Percentiles rank a stretch among this genome's conserved stretches.
These are phyloP conservation scores for Penicillium sp. DNA, from an alignment of 2,329 filamentous ascomycete genomes.

Conservation along the genomic window DNA sequence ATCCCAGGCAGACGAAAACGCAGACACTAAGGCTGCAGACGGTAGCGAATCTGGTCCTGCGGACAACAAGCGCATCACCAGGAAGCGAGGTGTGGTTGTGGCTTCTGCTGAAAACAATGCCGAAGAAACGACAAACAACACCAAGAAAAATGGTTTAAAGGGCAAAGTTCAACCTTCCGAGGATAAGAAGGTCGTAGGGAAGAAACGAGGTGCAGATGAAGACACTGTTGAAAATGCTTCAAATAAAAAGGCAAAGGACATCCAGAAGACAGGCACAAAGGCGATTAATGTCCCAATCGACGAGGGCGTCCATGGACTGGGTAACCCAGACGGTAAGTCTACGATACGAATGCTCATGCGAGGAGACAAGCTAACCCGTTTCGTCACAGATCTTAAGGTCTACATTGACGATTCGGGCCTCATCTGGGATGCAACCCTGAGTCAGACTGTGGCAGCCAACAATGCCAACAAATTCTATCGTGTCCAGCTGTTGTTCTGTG, in stretches of 20 bases:
- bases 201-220: conserved; percentile 6
- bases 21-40: conserved; percentile 24
- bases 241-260: conserved; percentile 44
- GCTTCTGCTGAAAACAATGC: not conserved
- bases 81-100: not conserved
- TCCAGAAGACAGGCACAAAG: conserved; percentile 45
- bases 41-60: not conserved
- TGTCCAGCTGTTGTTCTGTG: conserved; percentile 58
- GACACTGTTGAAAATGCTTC: conserved; percentile 5
- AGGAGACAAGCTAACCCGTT: not conserved
- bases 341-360: not conserved
- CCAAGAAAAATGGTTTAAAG: conserved; percentile 20
- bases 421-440: conserved; percentile 76
- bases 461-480: conserved; percentile 87
- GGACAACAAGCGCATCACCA: not conserved
- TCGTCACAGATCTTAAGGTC: conserved; percentile 43
- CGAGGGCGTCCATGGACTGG: conserved; percentile 27
- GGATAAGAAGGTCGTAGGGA: conserved; percentile 18
- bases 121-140: too few relatives aligned
- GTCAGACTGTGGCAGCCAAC: conserved; percentile 67
- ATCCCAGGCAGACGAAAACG: conserved; percentile 10
- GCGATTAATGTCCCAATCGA: conserved; percentile 49
- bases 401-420: conserved; percentile 64
- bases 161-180: not conserved
- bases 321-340: not conserved